Percentiles rank a stretch among this genome's conserved stretches.
These are phyloP conservation scores for Fragosphaeria purpurea DNA, from an alignment of 2,329 filamentous ascomycete genomes.

Conservation along the genomic window DNA sequence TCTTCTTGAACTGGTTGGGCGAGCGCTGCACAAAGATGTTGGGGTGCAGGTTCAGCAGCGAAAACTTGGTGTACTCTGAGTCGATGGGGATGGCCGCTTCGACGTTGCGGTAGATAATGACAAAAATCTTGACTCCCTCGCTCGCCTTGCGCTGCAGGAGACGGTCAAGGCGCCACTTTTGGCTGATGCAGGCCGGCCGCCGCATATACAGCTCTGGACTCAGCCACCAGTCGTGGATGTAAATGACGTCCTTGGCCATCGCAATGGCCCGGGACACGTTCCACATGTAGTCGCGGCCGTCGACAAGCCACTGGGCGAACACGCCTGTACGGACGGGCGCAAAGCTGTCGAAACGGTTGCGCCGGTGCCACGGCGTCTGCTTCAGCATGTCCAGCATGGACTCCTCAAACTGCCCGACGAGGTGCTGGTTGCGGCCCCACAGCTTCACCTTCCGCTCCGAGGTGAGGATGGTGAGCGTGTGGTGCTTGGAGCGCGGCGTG, in stretches of 20 bases:
- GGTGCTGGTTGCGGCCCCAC: slow-evolving; percentile 80
- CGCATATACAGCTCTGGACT: slow-evolving; percentile 90
- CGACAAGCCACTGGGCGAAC: slow-evolving; percentile 92
- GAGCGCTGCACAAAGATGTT: slow-evolving; percentile 96
- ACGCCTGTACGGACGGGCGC: slow-evolving; percentile 79
- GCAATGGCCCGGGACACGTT: slow-evolving; percentile 93
- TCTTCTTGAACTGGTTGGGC: slow-evolving; percentile 96
- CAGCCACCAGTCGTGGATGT: slow-evolving; percentile 90
- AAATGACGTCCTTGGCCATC: slow-evolving; percentile 95
- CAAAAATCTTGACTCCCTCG: slow-evolving; percentile 93
- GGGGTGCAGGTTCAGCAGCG: slow-evolving; percentile 84
- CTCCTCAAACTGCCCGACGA: slow-evolving; percentile 85
- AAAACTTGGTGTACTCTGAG: slow-evolving; percentile 96
- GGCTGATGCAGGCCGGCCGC: slow-evolving; percentile 85
- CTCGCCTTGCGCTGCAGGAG: slow-evolving; percentile 86
- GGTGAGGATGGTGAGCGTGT: slow-evolving; percentile 79
- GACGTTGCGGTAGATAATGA: slow-evolving; percentile 96
- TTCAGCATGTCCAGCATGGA: slow-evolving; percentile 80
- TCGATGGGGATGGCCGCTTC: slow-evolving; percentile 96
- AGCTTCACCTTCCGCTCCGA: slow-evolving; percentile 88
- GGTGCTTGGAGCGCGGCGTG: slow-evolving; percentile 48
- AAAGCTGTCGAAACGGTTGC: slow-evolving; percentile 86
- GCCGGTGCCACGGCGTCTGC: slow-evolving; percentile 71
- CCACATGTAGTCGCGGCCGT: slow-evolving; percentile 98
- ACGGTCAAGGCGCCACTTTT: slow-evolving; percentile 93